Evolutionary conservation across 257 asterid species (phyloP), one percentile per base, ranked within the genome.

Genomic region (Galeopsis tetrahit): DNA sequence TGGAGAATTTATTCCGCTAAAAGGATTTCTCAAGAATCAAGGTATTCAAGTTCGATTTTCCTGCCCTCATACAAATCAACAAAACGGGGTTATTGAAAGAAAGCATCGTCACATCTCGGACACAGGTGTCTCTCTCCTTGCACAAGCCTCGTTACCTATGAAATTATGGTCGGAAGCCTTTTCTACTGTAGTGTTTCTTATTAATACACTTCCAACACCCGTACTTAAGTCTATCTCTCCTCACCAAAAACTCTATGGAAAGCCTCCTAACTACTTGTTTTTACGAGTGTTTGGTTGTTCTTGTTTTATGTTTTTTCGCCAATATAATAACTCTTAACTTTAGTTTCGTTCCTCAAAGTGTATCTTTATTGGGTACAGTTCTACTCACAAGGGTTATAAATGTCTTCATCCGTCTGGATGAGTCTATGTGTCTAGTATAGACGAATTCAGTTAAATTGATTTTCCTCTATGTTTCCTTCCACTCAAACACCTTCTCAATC

Each of bases 1-100:
- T 21, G 28, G 28, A 21, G 28, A 21, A 21, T 21, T 21, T 21
- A 21, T 21, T 21, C 1, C 28, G 28, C 28, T 21, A 21, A 21
- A 21, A 0, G 42, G 64, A 0, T 6, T 42, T 21, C 10, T 63
- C 0, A 6, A 0, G 0, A 0, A 1, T 2, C 10, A 2, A 2
- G 53, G 57, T 1, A 42, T 42, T 6, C 4, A 7, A 2, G 10
- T 65, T 28, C n/a, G n/a, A 10, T 13, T 13, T 5, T 48, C 42
- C 2, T 65, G 38, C 10, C 70, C 40, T 0, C 5, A 58, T 33
- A 32, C 36, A 0, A 7, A 32, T 10, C 3, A 2, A 0, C 64
- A 58, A 32, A 65, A 65, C 28, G 42, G 38, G 0, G 5, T n/a
- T 13, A 11, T 10, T 9, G 57, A 43, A n/a, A 65, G 57, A 10